A percentile compares a stretch with the other conserved stretches of the same genome.
Evolutionary conservation across 495 filamentous ascomycete species (phyloP).

Genomic region (Penicillium daleae): DNA sequence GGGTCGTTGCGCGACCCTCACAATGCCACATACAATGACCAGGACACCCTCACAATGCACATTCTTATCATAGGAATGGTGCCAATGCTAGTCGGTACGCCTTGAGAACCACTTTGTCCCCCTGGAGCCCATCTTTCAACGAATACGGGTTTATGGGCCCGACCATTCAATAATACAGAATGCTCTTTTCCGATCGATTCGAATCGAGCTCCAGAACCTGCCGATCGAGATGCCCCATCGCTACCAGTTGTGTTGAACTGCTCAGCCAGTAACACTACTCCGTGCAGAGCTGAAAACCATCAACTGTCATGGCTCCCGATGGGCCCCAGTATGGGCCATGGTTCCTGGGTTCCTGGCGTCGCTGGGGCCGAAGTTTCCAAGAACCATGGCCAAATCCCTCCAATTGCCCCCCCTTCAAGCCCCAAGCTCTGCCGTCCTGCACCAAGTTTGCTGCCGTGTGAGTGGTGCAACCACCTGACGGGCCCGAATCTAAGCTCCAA

Average conservation of each 20-base stretch:
- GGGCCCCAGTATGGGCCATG: slow-evolving; percentile 2
- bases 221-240: slow-evolving; percentile 14
- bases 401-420: neutral
- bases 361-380: slow-evolving; percentile 14
- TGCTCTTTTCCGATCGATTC: neutral
- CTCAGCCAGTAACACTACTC: too few relatives aligned
- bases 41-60: neutral
- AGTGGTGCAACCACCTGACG: neutral
- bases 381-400: neutral
- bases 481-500: neutral
- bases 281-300: neutral
- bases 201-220: neutral
- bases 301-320: neutral
- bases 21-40: neutral
- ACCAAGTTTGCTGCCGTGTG: neutral
- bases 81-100: neutral
- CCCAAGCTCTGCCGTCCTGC: slow-evolving; percentile 4
- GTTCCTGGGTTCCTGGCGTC: slow-evolving; percentile 15
- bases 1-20: neutral
- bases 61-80: neutral
- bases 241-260: neutral
- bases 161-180: neutral
- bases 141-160: slow-evolving; percentile 2
- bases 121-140: neutral
- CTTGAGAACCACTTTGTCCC: neutral